A percentile compares a stretch with the other conserved stretches of the same genome.
Evolutionary conservation across 805 yeast species (phyloP).

Genomic region (Metschnikowia hibisci): DNA sequence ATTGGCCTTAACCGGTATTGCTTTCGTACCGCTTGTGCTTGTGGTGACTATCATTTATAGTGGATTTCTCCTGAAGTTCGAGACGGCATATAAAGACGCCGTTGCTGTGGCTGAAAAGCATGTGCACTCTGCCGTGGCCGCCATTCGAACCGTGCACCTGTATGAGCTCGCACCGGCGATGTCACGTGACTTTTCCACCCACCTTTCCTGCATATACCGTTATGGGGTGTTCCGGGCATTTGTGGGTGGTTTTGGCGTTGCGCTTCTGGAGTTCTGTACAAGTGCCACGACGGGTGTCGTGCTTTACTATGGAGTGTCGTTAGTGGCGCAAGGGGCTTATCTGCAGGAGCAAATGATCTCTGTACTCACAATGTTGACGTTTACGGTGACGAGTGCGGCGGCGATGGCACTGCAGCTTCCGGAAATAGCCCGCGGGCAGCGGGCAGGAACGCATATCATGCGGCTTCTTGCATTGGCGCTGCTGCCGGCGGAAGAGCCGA

Average conservation of each 20-base stretch:
- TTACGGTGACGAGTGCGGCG: conserved; percentile 65
- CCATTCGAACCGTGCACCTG: conserved; percentile 61
- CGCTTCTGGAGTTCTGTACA: conserved; percentile 50
- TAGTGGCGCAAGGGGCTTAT: conserved; percentile 61
- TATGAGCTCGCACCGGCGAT: conserved; percentile 54
- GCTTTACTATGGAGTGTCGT: conserved; percentile 72
- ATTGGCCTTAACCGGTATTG: conserved; percentile 73
- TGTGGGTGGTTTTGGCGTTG: conserved; percentile 63
- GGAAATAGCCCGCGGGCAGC: conserved; percentile 71
- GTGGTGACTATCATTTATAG: conserved; percentile 52
- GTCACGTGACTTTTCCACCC: conserved; percentile 26
- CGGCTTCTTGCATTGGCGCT: conserved; percentile 34
- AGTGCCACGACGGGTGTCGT: conserved; percentile 65
- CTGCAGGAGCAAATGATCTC: conserved; percentile 55
- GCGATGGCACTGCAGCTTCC: conserved; percentile 66
- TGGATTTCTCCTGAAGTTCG: conserved; percentile 47
- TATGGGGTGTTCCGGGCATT: conserved; percentile 53
- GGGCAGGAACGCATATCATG: conserved; percentile 56
- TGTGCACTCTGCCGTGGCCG: conserved; percentile 50
- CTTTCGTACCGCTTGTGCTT: conserved; percentile 65
- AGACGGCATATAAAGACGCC: conserved; percentile 53
- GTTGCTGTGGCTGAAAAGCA: conserved; percentile 53
- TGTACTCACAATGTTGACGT: conserved; percentile 67
- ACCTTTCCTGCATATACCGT: conserved; percentile 28
- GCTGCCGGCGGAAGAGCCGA: conserved; percentile 30